Conservation (phyloP, 2,329 filamentous ascomycete genomes). For the Trichoderma brevicompactum region DNA sequence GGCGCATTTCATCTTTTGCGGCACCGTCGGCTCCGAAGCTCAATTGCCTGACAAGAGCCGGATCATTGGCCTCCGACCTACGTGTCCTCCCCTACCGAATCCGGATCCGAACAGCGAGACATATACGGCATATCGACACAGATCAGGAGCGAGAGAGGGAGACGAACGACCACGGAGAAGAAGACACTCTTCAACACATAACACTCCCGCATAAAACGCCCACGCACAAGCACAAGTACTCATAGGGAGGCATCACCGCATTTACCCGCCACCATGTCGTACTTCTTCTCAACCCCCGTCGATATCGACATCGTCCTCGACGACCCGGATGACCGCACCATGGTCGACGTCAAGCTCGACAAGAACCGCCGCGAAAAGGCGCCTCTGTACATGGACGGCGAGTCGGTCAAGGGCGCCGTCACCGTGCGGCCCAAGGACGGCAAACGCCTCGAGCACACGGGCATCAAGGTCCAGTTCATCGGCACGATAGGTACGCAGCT, state of each 20-base stretch:
- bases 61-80: conserved; percentile 9
- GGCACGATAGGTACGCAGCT: conserved; percentile 80
- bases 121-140: conserved; percentile 9
- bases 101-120: conserved; percentile 12
- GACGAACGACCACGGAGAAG: neutral
- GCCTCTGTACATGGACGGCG: conserved; percentile 95
- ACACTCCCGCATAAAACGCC: too few species aligned
- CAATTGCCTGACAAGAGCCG: conserved; percentile 19
- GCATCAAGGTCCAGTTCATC: conserved; percentile 99
- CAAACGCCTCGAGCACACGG: conserved; percentile 95
- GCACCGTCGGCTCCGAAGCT: neutral
- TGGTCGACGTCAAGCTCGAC: conserved; percentile 97
- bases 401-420: conserved; percentile 95
- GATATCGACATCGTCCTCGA: conserved; percentile 99
- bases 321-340: conserved; percentile 89
- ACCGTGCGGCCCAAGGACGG: conserved; percentile 97
- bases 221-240: conserved; percentile 11
- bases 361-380: conserved; percentile 98
- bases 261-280: conserved; percentile 74
- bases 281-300: conserved; percentile 97
- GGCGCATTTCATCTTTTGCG: conserved; percentile 16
- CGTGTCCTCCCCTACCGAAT: neutral
- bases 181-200: neutral
- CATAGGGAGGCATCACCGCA: neutral
- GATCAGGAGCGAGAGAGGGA: neutral